Conservation (phyloP, 495 filamentous ascomycete species). For the Aspergillus steynii region DNA sequence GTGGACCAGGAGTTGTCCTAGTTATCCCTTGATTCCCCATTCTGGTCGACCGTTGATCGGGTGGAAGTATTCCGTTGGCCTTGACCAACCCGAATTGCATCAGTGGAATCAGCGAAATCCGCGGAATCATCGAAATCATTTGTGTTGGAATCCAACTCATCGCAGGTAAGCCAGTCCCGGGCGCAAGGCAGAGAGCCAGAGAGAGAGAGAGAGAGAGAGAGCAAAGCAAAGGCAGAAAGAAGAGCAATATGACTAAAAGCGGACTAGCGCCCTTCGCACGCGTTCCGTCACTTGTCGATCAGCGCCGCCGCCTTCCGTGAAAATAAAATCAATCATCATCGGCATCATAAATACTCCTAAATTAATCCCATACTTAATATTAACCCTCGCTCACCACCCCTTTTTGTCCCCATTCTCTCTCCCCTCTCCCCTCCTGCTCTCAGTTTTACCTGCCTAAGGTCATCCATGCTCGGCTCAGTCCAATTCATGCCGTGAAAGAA, state of each 20-base stretch:
- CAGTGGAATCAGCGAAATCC: no score
- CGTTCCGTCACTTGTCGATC: conserved; percentile 30
- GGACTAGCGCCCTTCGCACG: conserved; percentile 24
- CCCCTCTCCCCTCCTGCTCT: not conserved
- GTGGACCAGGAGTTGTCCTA: not conserved
- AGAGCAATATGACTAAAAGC: conserved; percentile 30
- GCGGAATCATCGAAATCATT: no score
- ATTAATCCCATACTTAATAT: conserved; percentile 7
- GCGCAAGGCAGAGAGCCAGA: no score
- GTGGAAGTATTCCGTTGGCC: no score
- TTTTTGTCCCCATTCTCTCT: not conserved
- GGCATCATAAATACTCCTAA: conserved; percentile 11
- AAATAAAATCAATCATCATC: conserved; percentile 27
- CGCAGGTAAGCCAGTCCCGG: no score
- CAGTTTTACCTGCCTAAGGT: conserved; percentile 12
- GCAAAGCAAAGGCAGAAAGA: not conserved
- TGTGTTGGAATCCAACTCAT: no score
- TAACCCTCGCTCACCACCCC: conserved; percentile 1
- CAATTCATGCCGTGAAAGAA: conserved; percentile 24
- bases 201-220: no score
- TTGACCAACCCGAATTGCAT: no score
- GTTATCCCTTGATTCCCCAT: not conserved
- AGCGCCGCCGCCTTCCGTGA: conserved; percentile 25
- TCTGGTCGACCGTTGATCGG: no score
- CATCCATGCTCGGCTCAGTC: conserved; percentile 24